Base-by-base conservation (phyloP, 305 asterid species). In the Solanum chacoense region DNA sequence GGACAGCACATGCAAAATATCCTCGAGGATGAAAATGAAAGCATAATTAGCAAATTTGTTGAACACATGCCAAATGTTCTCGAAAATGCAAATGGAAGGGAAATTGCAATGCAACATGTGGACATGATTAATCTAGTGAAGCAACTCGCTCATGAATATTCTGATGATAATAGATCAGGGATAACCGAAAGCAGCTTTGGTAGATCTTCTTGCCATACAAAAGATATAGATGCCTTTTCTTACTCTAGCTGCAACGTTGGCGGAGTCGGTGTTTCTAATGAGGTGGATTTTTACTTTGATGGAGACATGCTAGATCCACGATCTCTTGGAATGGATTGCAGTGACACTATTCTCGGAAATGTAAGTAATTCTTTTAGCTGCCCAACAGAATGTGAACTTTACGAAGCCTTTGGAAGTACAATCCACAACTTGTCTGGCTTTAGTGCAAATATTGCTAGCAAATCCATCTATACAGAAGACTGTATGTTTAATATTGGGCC, bases 351-450 rank as follows among this genome's bases (percentile, higher is more conserved):
- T 89, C 81, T 45, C 34, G 91, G 88, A 88, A 88, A 85, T 72
- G 91, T 24, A 87, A 89, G 89, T 55, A 90, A 84, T 87, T 31
- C 89, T 85, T 88, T 92, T 89, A 90, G 91, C 89, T 93, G 91
- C 71, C 92, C 92, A 8, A 89, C 85, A 32, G 94, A 92, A 45
- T 85, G 78, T 88, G 98, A 95, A 88, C 90, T 93, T 79, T 93
- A 91, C 50, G 91, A 91, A 87, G 92, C 93, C 87, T 89, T 93
- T 32, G 96, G 93, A 72, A 67, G 91, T 80, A 91, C 88, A 89
- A 71, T 38, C 50, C 85, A 83, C 29, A 79, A 90, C 88, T 31
- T 69, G 90, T 24, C 91, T 83, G 78, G 91, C 91, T 90, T 90
- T 37, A 79, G 88, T 86, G 87, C 90, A 88, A 88, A 89, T 89